A percentile compares a stretch with the other conserved stretches of the same genome.
Evolutionary conservation across 495 filamentous ascomycete species (phyloP).

Genomic region (Cenococcum geophilum): DNA sequence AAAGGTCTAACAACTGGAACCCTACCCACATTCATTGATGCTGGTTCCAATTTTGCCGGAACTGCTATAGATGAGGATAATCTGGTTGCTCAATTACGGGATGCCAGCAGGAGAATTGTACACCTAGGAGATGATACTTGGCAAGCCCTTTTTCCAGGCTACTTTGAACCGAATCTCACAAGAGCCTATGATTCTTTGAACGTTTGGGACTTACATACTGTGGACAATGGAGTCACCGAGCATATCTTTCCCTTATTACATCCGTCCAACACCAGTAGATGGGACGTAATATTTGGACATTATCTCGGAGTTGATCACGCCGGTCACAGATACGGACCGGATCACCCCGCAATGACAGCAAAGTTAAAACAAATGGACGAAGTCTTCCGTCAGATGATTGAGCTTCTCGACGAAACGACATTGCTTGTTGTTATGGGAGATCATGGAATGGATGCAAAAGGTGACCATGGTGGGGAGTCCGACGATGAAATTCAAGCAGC

Average conservation of each 20-base stretch:
- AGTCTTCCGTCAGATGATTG: constrained; percentile 65
- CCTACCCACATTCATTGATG: constrained; percentile 87
- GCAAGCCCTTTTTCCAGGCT: constrained; percentile 83
- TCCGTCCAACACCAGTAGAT: constrained; percentile 55
- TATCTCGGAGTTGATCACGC: constrained; percentile 96
- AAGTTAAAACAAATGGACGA: constrained; percentile 90
- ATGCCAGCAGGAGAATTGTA: constrained; percentile 75
- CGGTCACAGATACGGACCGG: constrained; percentile 89
- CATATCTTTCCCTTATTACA: constrained; percentile 81
- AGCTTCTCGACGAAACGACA: constrained; percentile 72
- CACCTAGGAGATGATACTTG: constrained; percentile 97
- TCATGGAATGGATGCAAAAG: constrained; percentile 96
- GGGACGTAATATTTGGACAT: constrained; percentile 91
- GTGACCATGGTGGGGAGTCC: constrained; percentile 94
- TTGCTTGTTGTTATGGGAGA: constrained; percentile 94
- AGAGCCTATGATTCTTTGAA: constrained; percentile 92
- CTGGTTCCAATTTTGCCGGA: constrained; percentile 90
- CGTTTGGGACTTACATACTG: constrained; percentile 94
- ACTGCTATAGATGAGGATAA: constrained; percentile 98
- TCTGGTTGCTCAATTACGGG: constrained; percentile 71
- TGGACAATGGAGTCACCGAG: constrained; percentile 92
- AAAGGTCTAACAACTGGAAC: constrained; percentile 96
- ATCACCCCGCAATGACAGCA: constrained; percentile 83
- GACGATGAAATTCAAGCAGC: constrained; percentile 92
- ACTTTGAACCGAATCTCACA: constrained; percentile 81